Conservation (phyloP, 2,329 filamentous ascomycete genomes). For the Dichotomopilus funicola region DNA sequence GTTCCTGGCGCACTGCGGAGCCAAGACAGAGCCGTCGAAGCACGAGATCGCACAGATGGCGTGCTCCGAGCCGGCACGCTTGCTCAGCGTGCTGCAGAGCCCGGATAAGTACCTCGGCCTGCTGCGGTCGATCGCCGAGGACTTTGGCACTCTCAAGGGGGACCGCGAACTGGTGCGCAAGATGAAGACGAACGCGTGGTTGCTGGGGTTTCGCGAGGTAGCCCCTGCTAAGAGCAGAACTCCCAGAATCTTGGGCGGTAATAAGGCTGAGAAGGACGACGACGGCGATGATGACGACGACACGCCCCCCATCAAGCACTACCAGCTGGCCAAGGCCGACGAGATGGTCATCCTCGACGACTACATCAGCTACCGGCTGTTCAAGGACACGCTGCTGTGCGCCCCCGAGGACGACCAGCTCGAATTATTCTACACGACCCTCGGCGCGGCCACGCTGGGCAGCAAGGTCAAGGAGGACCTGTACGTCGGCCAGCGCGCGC, state of each 20-base stretch:
- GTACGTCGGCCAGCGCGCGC: slow-evolving; percentile 58
- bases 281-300: slow-evolving; percentile 59
- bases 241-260: too few species aligned
- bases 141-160: slow-evolving; percentile 60
- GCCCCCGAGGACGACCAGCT: slow-evolving; percentile 85
- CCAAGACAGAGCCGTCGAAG: slow-evolving; percentile 85
- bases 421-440: slow-evolving; percentile 74
- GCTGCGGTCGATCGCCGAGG: slow-evolving; percentile 72
- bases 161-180: slow-evolving; percentile 72
- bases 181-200: slow-evolving; percentile 68
- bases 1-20: slow-evolving; percentile 82
- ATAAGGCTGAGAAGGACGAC: slow-evolving; percentile 48
- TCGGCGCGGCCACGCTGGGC: slow-evolving; percentile 73
- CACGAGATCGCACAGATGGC: slow-evolving; percentile 76
- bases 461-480: slow-evolving; percentile 72
- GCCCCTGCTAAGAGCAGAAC: slow-evolving; percentile 36
- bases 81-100: slow-evolving; percentile 72
- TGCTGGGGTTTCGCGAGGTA: slow-evolving; percentile 78
- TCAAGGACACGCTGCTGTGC: slow-evolving; percentile 76
- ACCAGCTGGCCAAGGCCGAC: slow-evolving; percentile 64
- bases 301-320: slow-evolving; percentile 64
- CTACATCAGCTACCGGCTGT: slow-evolving; percentile 80
- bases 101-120: slow-evolving; percentile 82
- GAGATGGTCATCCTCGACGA: slow-evolving; percentile 80
- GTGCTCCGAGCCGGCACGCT: slow-evolving; percentile 73